These are phyloP conservation scores for Ceratocystis variospora DNA, from an alignment of 2,329 filamentous ascomycete species.

Conservation along the genomic window DNA sequence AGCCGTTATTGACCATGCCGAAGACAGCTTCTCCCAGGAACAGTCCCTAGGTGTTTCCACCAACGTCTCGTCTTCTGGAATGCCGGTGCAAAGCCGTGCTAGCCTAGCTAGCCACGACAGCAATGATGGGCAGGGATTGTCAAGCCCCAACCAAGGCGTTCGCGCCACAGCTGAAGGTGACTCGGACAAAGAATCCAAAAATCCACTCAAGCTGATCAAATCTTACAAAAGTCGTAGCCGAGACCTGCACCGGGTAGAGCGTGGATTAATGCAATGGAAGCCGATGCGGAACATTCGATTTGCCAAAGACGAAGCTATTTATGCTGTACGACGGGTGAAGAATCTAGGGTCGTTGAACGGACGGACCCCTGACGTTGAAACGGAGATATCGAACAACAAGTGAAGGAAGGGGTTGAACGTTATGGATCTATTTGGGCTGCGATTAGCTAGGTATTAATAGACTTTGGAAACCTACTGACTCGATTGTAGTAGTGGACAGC, in stretches of 20 bases:
- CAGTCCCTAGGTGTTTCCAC: neutral
- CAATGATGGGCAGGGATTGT: slow-evolving; percentile 32
- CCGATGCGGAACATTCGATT: slow-evolving; percentile 77
- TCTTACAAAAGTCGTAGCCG: slow-evolving; percentile 55
- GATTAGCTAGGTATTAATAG: neutral
- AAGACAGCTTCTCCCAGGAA: neutral
- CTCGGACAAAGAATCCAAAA: slow-evolving; percentile 31
- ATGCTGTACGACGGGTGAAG: slow-evolving; percentile 60
- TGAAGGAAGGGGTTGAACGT: neutral
- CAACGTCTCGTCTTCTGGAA: neutral
- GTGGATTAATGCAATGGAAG: slow-evolving; percentile 90
- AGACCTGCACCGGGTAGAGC: slow-evolving; percentile 69
- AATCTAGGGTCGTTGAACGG: slow-evolving; percentile 66
- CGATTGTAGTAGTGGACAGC: too few species aligned
- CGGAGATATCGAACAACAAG: slow-evolving; percentile 33
- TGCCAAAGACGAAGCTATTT: slow-evolving; percentile 75
- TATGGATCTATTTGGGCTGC: too few species aligned
- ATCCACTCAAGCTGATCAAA: slow-evolving; percentile 44
- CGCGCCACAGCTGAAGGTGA: slow-evolving; percentile 23
- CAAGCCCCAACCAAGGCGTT: slow-evolving; percentile 22
- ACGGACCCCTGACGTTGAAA: slow-evolving; percentile 78
- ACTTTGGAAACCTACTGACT: too few species aligned
- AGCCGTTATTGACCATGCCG: neutral
- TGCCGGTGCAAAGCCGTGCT: neutral
- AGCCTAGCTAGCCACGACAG: neutral